Percentiles rank a stretch among this genome's conserved stretches.
These are phyloP conservation scores for Syzygium oleosum DNA, from an alignment of 345 rosid species.

Conservation along the genomic window DNA sequence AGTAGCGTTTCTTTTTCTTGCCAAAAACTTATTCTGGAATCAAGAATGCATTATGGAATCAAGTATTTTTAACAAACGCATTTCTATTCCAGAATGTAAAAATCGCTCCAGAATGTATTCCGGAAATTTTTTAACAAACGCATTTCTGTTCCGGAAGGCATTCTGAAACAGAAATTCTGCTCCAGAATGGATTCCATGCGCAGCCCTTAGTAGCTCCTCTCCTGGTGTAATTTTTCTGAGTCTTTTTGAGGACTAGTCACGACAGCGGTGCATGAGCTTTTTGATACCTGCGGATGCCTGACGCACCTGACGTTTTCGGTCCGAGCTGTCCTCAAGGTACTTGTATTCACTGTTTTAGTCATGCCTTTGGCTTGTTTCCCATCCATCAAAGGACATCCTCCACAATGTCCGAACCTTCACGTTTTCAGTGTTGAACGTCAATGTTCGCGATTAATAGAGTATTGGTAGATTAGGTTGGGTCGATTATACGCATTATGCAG, in stretches of 20 bases:
- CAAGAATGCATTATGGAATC: no score
- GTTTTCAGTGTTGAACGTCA: background rate
- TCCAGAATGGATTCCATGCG: no score
- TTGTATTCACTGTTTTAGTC: background rate
- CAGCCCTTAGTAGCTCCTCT: no score
- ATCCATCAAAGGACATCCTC: background rate
- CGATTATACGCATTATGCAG: background rate
- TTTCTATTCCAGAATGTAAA: no score
- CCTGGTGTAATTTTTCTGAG: background rate
- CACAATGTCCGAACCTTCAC: background rate
- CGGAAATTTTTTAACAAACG: no score
- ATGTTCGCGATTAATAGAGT: background rate
- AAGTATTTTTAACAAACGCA: no score
- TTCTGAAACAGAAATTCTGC: no score
- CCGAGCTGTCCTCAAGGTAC: background rate
- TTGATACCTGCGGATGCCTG: background rate
- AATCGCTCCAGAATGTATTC: no score
- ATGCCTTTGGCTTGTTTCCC: background rate
- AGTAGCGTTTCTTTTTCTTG: no score
- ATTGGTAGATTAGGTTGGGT: background rate
- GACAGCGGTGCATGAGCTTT: background rate
- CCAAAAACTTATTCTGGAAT: no score
- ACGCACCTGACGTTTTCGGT: background rate
- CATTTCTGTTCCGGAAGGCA: no score
- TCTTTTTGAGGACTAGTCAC: background rate